These are phyloP conservation scores for Rhododendron ovatum DNA, from an alignment of 148 eudicot genomes.

Conservation along the genomic window DNA sequence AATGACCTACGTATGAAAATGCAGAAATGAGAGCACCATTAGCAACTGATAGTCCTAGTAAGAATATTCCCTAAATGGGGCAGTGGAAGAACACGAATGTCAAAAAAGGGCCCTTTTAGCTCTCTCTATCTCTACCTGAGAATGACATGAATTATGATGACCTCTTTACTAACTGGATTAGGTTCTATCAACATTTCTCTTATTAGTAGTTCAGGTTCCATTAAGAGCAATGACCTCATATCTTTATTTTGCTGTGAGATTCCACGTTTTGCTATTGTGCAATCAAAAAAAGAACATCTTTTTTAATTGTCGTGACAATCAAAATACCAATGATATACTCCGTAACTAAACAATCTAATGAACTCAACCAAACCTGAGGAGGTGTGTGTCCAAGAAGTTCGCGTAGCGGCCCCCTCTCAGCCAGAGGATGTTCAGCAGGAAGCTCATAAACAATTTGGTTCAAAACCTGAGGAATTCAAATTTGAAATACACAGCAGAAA, in stretches of 20 bases:
- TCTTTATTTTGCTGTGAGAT: not conserved
- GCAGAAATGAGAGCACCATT: not conserved
- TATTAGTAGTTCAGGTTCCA: not conserved
- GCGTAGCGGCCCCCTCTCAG: constrained; percentile 80
- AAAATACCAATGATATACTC: not conserved
- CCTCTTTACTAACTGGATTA: not conserved
- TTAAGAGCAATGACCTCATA: not conserved
- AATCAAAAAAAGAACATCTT: not conserved
- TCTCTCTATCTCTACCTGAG: not conserved
- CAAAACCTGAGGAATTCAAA: constrained; percentile 47
- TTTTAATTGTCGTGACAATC: not conserved
- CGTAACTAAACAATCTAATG: not conserved
- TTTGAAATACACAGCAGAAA: not conserved
- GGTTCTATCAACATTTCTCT: not conserved
- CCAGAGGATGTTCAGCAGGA: constrained; percentile 90
- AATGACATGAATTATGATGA: no score
- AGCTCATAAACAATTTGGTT: constrained; percentile 85
- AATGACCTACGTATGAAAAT: constrained; percentile 42
- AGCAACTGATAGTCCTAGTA: not conserved
- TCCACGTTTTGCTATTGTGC: not conserved
- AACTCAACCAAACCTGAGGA: constrained; percentile 50
- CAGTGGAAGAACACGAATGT: not conserved
- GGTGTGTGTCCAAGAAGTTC: constrained; percentile 96
- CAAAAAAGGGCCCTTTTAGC: not conserved
- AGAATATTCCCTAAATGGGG: not conserved